Conservation (phyloP, 225 moss, liverwort and hornwort species). For the Takakia lepidozioides region DNA sequence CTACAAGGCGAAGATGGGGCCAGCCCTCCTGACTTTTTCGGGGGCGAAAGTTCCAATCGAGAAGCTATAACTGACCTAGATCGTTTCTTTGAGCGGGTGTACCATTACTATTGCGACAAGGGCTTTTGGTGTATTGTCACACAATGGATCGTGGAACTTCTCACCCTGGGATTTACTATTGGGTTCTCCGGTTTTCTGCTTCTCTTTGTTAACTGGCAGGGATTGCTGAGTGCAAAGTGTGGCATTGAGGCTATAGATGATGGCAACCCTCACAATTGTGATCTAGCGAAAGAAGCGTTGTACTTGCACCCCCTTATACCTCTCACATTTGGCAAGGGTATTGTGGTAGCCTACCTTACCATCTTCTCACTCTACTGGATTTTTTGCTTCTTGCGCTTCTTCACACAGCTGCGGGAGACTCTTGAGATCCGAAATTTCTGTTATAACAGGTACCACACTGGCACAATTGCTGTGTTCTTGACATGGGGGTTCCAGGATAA, state of each 20-base stretch:
- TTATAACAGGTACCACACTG: constrained; percentile 74
- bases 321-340: constrained; percentile 55
- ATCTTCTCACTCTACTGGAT: constrained; percentile 89
- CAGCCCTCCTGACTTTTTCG: constrained; percentile 79
- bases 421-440: constrained; percentile 95
- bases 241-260: constrained; percentile 76
- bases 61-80: constrained; percentile 92
- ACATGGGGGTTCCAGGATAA: too few species aligned
- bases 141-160: constrained; percentile 90
- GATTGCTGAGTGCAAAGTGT: constrained; percentile 75
- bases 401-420: constrained; percentile 89
- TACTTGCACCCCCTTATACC: constrained; percentile 68
- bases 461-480: too few species aligned
- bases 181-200: constrained; percentile 91
- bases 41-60: constrained; percentile 82
- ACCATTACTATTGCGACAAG: constrained; percentile 96
- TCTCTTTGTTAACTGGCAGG: constrained; percentile 87
- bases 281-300: constrained; percentile 75
- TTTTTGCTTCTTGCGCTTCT: constrained; percentile 93
- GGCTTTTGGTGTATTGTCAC: constrained; percentile 99
- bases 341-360: constrained; percentile 71
- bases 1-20: constrained; percentile 58
- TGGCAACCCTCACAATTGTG: constrained; percentile 69
- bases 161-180: constrained; percentile 89
- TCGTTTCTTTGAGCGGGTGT: constrained; percentile 90